Percentiles rank a stretch among this genome's conserved stretches.
Conservation (phyloP, 164 flowering plant genomes). For the Nymphaea colorata region DNA sequence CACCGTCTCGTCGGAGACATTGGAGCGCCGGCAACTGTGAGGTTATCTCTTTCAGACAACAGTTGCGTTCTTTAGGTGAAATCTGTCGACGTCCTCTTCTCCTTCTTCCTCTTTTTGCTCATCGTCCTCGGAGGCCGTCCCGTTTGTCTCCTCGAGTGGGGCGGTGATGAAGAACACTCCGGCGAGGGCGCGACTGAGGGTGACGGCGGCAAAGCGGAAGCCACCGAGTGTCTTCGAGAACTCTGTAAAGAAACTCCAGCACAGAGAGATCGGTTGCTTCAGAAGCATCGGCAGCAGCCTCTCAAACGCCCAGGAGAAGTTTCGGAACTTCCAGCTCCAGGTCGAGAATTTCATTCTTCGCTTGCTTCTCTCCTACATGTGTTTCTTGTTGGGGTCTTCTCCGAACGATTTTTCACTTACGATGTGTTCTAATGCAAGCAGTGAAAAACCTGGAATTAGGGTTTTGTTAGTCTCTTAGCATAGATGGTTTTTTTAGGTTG, state of each 20-base stretch:
- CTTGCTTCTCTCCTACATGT: not conserved
- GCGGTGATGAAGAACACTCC: conserved; percentile 5
- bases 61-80: too few relatives aligned
- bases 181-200: conserved; percentile 4
- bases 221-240: conserved; percentile 1
- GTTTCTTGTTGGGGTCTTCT: not conserved
- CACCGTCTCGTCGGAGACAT: too few relatives aligned
- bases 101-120: too few relatives aligned
- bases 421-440: too few relatives aligned
- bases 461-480: too few relatives aligned
- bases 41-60: too few relatives aligned
- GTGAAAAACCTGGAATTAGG: too few relatives aligned
- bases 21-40: too few relatives aligned
- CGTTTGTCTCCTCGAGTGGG: not conserved
- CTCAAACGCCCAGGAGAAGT: conserved; percentile 8
- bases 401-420: too few relatives aligned
- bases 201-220: conserved; percentile 4
- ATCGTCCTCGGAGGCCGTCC: too few relatives aligned
- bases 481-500: too few relatives aligned
- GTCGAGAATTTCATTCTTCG: not conserved
- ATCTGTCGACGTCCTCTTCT: too few relatives aligned
- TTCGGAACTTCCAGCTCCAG: conserved; percentile 12
- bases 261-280: conserved; percentile 2
- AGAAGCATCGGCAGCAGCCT: not conserved
- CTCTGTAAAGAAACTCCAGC: conserved; percentile 11